phyloP scores from a whole-genome alignment of 2,329 filamentous ascomycete genomes.

The Seiridium unicorne region DNA sequence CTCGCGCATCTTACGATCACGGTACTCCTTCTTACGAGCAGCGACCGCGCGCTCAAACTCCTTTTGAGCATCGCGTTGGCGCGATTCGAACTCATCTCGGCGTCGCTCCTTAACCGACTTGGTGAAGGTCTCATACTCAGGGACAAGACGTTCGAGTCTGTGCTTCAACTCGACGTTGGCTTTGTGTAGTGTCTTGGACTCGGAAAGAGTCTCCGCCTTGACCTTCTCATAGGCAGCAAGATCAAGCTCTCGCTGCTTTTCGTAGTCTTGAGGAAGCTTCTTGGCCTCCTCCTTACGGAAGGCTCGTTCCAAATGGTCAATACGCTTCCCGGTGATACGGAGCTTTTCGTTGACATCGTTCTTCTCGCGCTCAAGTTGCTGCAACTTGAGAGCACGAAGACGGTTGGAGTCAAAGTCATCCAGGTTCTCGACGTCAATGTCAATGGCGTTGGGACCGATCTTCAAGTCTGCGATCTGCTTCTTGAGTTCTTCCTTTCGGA shows the following conservation, averaged over 20 bases:
- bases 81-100: slow-evolving; percentile 93
- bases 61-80: slow-evolving; percentile 84
- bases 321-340: slow-evolving; percentile 87
- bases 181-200: slow-evolving; percentile 84
- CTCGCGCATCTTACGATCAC: slow-evolving; percentile 80
- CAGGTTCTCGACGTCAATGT: slow-evolving; percentile 77
- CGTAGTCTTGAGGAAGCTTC: slow-evolving; percentile 84
- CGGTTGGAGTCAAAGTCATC: slow-evolving; percentile 85
- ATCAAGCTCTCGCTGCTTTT: slow-evolving; percentile 76
- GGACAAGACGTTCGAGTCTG: slow-evolving; percentile 80
- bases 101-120: slow-evolving; percentile 80
- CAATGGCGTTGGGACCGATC: slow-evolving; percentile 72
- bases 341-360: slow-evolving; percentile 91
- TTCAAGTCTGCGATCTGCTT: slow-evolving; percentile 90
- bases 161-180: slow-evolving; percentile 92
- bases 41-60: slow-evolving; percentile 92
- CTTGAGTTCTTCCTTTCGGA: slow-evolving; percentile 90
- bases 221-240: slow-evolving; percentile 75
- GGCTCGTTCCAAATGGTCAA: slow-evolving; percentile 95
- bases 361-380: slow-evolving; percentile 96
- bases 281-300: slow-evolving; percentile 95
- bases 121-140: slow-evolving; percentile 82
- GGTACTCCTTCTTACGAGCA: slow-evolving; percentile 81
- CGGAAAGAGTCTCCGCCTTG: slow-evolving; percentile 75
- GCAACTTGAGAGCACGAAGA: slow-evolving; percentile 91